Base-by-base conservation (phyloP, 2,329 filamentous ascomycete genomes). In the Coniella vitis region DNA sequence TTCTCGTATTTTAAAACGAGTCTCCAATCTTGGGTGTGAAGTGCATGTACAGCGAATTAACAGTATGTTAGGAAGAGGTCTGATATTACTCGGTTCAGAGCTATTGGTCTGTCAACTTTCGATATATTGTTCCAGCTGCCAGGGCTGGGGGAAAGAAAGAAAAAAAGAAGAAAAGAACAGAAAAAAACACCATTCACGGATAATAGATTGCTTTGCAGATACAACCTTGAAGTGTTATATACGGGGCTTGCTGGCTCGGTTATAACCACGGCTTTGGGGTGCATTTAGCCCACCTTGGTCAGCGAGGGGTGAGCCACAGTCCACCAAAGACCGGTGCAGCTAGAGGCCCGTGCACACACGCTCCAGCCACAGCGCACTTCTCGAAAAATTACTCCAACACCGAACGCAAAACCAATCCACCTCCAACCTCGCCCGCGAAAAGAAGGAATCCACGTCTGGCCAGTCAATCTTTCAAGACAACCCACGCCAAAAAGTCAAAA, bases 401-500 rank as follows among this genome's bases (percentile, higher is more conserved):
- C 38, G 32, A 42, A 42, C 40, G 37, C 37, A 47, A 40, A 40
- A 39, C 45, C 44, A 32, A 22, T 40, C 37, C 37, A 47, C 45
- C 35, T 25, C 21, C 38, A 25, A 22, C 37, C n/a, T 41, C 32
- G 37, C 29, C 21, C 43, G 43, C 43, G 43, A 45, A 45, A 45
- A 48, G 45, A 32, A 47, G 48, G 50, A 47, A 53, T 49, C 47
- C 51, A 53, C 51, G 51, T 53, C 49, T 46, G 44, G 32, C 40
- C 50, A 44, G 43, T 42, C 52, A 47, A 45, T 49, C 35, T 50
- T 49, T 31, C 42, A 52, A 49, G 52, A 52, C 52, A 45, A 52
- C 39, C 43, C 42, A 52, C 40, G 41, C 39, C 46, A 64, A 68
- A 63, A 68, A 68, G 71, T 67, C 72, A 78, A 68, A 72, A 81